Base-by-base conservation (phyloP, 2,329 filamentous ascomycete species). In the Fusarium brachygibbosum region DNA sequence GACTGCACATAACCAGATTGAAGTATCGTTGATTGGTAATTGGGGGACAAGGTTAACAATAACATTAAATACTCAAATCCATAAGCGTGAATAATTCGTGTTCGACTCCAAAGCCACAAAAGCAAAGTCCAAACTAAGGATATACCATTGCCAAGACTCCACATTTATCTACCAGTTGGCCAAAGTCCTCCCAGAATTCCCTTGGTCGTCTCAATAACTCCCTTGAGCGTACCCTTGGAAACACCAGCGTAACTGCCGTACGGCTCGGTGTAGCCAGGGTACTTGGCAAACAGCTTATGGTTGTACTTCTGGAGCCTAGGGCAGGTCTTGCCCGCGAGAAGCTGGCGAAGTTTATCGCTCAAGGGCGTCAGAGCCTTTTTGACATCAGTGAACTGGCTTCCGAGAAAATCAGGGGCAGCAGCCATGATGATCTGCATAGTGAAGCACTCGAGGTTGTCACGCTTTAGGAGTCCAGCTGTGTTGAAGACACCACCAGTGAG, bases 401-500 rank as follows among this genome's bases (percentile, higher is more conserved):
- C 57, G 0, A 63, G 9, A 13, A 62, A 12, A 19, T 63, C 57
- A 16, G 59, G 59, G 1, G 59, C 57, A 32, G n/a, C 59, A 23
- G 57, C 46, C 57, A 55, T 62, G 17, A 80, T 76, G 6, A 78
- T 68, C 46, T 85, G 52, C 40, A 77, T 70, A 9, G 71, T 62
- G 17, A 78, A 77, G 29, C 83, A 85, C n/a, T 80, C 50, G 6
- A 81, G 73, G 63, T 86, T 85, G 71, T 86, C 83, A 17, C 80
- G 81, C 42, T 86, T 63, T 6, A 80, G 64, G 0, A 86, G 71
- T 8, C 75, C 80, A 9, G 75, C 57, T 5, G 75, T 55, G 62
- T 83, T 85, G 64, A 82, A 80, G 1, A 85, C 75, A 13, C 82
- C 83, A 14, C 80, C 79, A 0, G 85, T 80, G 19, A 81, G 83